Evolutionary conservation across 2,329 filamentous ascomycete species (phyloP).

Genomic region (Colletotrichum sp.): DNA sequence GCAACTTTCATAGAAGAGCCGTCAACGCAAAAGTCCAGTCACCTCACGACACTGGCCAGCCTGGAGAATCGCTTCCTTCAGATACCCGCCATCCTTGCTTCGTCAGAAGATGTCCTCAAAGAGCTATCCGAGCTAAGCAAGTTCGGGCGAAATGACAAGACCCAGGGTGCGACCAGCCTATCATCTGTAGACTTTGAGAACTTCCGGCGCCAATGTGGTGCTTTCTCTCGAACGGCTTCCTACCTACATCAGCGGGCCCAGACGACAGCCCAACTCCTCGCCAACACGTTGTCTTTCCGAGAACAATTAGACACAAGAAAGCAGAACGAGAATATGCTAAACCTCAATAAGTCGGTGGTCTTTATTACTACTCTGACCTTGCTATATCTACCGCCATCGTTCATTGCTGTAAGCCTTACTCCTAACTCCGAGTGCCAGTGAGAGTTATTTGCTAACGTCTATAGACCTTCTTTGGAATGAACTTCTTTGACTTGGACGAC

Average conservation of each 20-base stretch:
- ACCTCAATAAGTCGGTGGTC: constrained; percentile 34
- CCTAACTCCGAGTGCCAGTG: not conserved
- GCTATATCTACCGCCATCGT: constrained; percentile 37
- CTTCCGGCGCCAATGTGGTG: constrained; percentile 18
- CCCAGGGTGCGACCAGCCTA: accelerated
- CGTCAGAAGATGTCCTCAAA: constrained; percentile 1
- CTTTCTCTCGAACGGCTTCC: constrained; percentile 24
- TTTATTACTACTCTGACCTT: constrained; percentile 34
- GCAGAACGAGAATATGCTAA: constrained; percentile 33
- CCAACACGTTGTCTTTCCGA: constrained; percentile 30
- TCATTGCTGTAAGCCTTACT: constrained; percentile 34
- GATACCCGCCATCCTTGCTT: not conserved
- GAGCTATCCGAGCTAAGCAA: not conserved
- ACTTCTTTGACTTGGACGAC: constrained; percentile 39
- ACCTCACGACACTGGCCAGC: not conserved
- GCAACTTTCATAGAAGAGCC: not conserved
- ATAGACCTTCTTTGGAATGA: constrained; percentile 45
- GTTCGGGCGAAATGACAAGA: not conserved
- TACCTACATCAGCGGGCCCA: constrained; percentile 28
- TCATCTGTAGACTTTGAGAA: constrained; percentile 7
- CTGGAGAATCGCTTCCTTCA: not conserved
- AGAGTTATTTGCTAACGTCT: not conserved
- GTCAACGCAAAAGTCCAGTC: not conserved
- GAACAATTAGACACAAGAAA: constrained; percentile 35
- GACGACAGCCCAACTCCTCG: constrained; percentile 28